Evolutionary conservation across 2,329 filamentous ascomycete genomes (phyloP).

Genomic region (Ceratocystiopsis sp.): DNA sequence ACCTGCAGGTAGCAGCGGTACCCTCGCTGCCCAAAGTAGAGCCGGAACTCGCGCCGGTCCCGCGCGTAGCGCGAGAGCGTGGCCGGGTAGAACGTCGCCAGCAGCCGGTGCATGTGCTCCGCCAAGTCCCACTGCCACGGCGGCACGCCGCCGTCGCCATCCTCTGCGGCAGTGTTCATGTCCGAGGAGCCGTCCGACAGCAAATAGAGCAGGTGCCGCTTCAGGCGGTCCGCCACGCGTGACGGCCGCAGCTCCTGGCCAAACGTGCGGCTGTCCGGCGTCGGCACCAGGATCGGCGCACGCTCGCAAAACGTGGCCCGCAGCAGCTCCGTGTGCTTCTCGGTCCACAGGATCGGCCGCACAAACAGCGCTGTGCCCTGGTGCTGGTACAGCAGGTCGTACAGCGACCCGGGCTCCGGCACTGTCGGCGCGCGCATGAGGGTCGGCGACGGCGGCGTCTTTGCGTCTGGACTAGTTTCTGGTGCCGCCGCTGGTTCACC

Average conservation of each 20-base stretch:
- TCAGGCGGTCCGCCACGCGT: slow-evolving; percentile 23
- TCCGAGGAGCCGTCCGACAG: slow-evolving; percentile 21
- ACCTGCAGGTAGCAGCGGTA: slow-evolving; percentile 28
- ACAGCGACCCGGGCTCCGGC: slow-evolving; percentile 22
- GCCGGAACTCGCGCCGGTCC: slow-evolving; percentile 23
- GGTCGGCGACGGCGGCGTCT: not conserved
- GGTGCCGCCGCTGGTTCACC: too few species aligned
- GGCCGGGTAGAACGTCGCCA: slow-evolving; percentile 26
- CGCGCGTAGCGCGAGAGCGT: slow-evolving; percentile 15
- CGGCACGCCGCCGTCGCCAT: too few species aligned
- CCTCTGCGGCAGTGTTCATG: slow-evolving; percentile 16
- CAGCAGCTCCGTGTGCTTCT: slow-evolving; percentile 30
- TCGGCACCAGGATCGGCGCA: slow-evolving; percentile 23
- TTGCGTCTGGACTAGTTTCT: not conserved
- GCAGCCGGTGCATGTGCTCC: not conserved
- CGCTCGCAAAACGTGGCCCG: slow-evolving; percentile 27
- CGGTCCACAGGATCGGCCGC: slow-evolving; percentile 38
- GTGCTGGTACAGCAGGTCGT: slow-evolving; percentile 33
- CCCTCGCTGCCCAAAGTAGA: slow-evolving; percentile 30
- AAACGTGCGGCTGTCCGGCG: slow-evolving; percentile 17
- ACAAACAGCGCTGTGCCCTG: slow-evolving; percentile 30
- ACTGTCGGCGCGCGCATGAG: too few species aligned
- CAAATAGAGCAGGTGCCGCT: slow-evolving; percentile 25
- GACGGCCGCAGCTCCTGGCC: slow-evolving; percentile 20
- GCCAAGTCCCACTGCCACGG: too few species aligned